Conservation (phyloP, 2,329 filamentous ascomycete genomes). For the Capronia epimyces region DNA sequence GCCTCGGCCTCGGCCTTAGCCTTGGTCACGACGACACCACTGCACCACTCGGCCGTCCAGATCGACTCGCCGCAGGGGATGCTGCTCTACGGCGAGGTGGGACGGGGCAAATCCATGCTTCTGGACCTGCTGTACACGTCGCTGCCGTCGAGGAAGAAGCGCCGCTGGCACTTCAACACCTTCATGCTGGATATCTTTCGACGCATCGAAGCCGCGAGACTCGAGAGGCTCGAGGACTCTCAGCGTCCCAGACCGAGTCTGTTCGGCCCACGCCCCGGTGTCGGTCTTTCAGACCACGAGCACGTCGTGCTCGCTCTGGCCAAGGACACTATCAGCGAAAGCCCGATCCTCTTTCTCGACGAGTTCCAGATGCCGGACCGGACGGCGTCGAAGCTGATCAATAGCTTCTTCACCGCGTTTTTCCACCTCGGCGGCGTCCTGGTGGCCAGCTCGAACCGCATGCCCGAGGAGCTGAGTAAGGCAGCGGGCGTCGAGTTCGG, state of each 20-base stretch:
- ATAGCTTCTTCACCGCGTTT: conserved; percentile 70
- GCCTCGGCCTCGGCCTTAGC: conserved; percentile 47
- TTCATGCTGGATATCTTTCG: conserved; percentile 78
- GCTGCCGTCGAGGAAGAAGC: conserved; percentile 66
- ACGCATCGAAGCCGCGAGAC: conserved; percentile 61
- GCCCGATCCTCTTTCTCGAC: conserved; percentile 72
- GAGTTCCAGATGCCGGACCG: conserved; percentile 80
- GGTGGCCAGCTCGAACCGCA: conserved; percentile 73
- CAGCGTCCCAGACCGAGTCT: background rate
- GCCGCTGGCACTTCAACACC: conserved; percentile 75
- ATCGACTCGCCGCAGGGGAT: conserved; percentile 68
- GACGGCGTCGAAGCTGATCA: conserved; percentile 71
- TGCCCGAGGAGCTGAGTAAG: conserved; percentile 75
- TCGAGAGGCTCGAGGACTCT: conserved; percentile 29
- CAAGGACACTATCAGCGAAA: conserved; percentile 67
- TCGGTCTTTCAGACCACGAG: conserved; percentile 43
- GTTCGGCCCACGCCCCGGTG: conserved; percentile 7
- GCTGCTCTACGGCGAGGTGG: conserved; percentile 74
- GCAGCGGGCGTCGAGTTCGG: conserved; percentile 65
- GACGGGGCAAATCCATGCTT: conserved; percentile 81
- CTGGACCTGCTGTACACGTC: conserved; percentile 74
- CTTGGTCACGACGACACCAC: conserved; percentile 62
- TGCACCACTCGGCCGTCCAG: conserved; percentile 64
- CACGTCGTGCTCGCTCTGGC: conserved; percentile 70
- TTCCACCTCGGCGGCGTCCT: conserved; percentile 78